Evolutionary conservation across 148 eudicot species (phyloP).

Genomic region (Rhododendron molle): DNA sequence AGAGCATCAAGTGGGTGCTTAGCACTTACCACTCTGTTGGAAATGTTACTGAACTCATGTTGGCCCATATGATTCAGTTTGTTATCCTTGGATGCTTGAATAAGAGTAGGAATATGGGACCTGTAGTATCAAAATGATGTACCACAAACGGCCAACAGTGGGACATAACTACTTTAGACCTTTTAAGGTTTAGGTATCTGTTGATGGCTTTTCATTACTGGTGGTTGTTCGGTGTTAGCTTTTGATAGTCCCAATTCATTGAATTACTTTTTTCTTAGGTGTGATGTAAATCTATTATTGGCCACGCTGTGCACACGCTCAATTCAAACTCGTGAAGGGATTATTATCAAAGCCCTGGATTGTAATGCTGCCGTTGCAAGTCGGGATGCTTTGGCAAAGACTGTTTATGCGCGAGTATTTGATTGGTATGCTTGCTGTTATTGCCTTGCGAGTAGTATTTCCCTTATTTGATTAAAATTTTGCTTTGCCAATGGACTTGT

Average conservation of each 20-base stretch:
- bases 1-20: too few species aligned
- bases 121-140: neutral
- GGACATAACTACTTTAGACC: neutral
- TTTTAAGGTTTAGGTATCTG: neutral
- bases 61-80: neutral
- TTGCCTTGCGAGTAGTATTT: neutral
- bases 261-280: constrained; percentile 40
- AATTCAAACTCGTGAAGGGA: constrained; percentile 93
- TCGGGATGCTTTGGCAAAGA: constrained; percentile 97
- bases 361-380: constrained; percentile 89
- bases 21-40: too few species aligned
- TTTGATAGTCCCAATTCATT: neutral
- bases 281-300: constrained; percentile 73
- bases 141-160: neutral
- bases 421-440: constrained; percentile 61
- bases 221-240: neutral
- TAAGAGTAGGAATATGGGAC: neutral
- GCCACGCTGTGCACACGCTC: constrained; percentile 81
- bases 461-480: neutral
- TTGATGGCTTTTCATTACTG: neutral
- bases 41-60: too few species aligned
- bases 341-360: constrained; percentile 81
- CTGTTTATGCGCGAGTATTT: constrained; percentile 86
- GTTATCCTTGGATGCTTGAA: neutral
- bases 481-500: constrained; percentile 1